These are phyloP conservation scores for Cryptococcus sp. DNA, from an alignment of 1,284 basidiomycete genomes.

Conservation along the genomic window DNA sequence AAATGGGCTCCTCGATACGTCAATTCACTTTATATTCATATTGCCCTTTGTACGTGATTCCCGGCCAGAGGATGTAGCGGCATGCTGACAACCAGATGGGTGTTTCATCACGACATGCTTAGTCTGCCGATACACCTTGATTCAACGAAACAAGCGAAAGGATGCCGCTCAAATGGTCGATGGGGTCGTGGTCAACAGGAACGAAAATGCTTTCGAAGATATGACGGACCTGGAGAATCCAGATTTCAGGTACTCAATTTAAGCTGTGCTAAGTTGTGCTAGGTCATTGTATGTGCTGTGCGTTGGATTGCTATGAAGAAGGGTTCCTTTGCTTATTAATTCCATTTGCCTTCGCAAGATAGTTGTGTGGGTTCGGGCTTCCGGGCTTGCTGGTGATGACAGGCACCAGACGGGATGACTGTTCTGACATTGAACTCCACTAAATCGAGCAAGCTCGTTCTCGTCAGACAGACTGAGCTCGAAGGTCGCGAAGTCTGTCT, in stretches of 20 bases:
- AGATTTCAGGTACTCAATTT: constrained; percentile 25
- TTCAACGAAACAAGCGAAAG: constrained; percentile 21
- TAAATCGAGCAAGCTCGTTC: no score
- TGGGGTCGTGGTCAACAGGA: neutral
- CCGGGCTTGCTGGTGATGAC: no score
- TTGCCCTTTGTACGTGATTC: constrained; percentile 9
- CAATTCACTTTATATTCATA: constrained; percentile 33
- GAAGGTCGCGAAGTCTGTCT: no score
- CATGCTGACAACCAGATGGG: neutral
- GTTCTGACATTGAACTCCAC: no score
- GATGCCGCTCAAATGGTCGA: constrained; percentile 4
- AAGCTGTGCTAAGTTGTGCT: neutral
- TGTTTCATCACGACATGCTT: constrained; percentile 15
- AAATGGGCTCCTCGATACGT: constrained; percentile 32
- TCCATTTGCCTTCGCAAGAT: no score
- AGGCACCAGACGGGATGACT: no score
- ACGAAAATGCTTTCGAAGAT: constrained; percentile 20
- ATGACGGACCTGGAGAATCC: constrained; percentile 31
- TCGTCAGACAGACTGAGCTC: no score
- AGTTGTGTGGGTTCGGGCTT: no score
- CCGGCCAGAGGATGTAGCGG: no score
- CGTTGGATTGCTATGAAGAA: neutral
- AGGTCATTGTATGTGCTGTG: neutral
- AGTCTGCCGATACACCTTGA: constrained; percentile 16
- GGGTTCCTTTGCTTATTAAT: no score